These are phyloP conservation scores for Plasmodium relictum DNA, from an alignment of 169 alveolate genomes.

Conservation along the genomic window DNA sequence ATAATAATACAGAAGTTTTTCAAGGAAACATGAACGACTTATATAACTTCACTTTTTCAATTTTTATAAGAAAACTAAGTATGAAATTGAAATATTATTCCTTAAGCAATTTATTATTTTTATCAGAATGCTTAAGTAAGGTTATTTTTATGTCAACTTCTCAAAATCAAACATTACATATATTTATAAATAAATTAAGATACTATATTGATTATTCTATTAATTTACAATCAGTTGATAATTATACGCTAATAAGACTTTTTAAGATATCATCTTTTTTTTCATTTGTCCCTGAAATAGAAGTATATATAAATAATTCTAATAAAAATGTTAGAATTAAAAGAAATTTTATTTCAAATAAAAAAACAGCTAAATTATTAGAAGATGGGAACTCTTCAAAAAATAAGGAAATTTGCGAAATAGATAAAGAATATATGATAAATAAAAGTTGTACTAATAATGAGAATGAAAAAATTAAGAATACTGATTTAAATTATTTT, in stretches of 20 bases:
- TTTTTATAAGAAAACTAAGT: conserved; percentile 48
- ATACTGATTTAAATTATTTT: background rate
- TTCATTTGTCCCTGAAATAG: conserved; percentile 68
- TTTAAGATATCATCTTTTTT: conserved; percentile 50
- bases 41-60: conserved; percentile 39
- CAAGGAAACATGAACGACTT: conserved; percentile 40
- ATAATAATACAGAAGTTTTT: conserved; percentile 13
- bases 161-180: conserved; percentile 49
- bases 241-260: conserved; percentile 32
- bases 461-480: background rate
- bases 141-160: conserved; percentile 55
- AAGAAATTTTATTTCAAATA: background rate
- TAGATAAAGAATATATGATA: background rate
- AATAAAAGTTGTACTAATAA: background rate
- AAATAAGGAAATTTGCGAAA: background rate
- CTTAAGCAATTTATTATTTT: conserved; percentile 26
- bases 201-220: conserved; percentile 24
- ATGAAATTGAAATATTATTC: conserved; percentile 15
- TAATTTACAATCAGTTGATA: conserved; percentile 8
- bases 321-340: background rate
- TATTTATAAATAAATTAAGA: conserved; percentile 55
- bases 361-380: background rate
- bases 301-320: background rate
- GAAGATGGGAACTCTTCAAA: background rate
- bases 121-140: conserved; percentile 50